Percentiles rank a stretch among this genome's conserved stretches.
Conservation (phyloP, 768 basidiomycete genomes). For the Tricholoma hemisulphureum region DNA sequence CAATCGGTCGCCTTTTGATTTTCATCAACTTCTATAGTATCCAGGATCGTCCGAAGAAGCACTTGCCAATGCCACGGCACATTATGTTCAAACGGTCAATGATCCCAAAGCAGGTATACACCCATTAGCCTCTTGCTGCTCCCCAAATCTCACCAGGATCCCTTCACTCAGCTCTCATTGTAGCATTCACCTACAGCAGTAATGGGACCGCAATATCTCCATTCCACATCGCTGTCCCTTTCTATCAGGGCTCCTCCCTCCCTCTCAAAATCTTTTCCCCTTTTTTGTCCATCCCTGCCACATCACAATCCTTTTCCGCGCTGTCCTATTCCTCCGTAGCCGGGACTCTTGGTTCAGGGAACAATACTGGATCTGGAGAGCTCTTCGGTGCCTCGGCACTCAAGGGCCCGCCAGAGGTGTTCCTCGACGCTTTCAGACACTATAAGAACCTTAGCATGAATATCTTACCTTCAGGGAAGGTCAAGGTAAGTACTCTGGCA, state of each 20-base stretch:
- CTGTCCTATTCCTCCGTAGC: slow-evolving; percentile 37
- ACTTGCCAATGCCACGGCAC: slow-evolving; percentile 35
- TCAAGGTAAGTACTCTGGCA: slow-evolving; percentile 29
- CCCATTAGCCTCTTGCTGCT: background rate
- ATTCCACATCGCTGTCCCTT: slow-evolving; percentile 29
- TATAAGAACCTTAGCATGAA: slow-evolving; percentile 29
- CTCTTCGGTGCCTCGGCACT: slow-evolving; percentile 39
- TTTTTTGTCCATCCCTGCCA: slow-evolving; percentile 37
- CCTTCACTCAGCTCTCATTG: slow-evolving; percentile 24
- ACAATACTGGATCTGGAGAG: slow-evolving; percentile 30
- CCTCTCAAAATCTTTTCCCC: slow-evolving; percentile 35
- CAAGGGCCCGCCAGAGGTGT: slow-evolving; percentile 24
- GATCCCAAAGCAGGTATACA: slow-evolving; percentile 39
- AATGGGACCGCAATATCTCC: slow-evolving; percentile 20
- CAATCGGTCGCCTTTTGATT: background rate
- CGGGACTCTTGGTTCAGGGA: slow-evolving; percentile 27
- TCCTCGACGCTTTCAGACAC: slow-evolving; percentile 30
- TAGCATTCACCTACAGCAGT: slow-evolving; percentile 23
- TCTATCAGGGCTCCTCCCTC: slow-evolving; percentile 37
- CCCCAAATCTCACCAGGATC: background rate
- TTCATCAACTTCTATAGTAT: slow-evolving; percentile 22
- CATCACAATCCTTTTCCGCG: slow-evolving; percentile 25
- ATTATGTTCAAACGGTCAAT: slow-evolving; percentile 33
- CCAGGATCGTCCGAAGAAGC: slow-evolving; percentile 38
- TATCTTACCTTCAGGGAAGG: slow-evolving; percentile 19